Conservation (phyloP, 352 stramenopile species). For the Pythium biforme region DNA sequence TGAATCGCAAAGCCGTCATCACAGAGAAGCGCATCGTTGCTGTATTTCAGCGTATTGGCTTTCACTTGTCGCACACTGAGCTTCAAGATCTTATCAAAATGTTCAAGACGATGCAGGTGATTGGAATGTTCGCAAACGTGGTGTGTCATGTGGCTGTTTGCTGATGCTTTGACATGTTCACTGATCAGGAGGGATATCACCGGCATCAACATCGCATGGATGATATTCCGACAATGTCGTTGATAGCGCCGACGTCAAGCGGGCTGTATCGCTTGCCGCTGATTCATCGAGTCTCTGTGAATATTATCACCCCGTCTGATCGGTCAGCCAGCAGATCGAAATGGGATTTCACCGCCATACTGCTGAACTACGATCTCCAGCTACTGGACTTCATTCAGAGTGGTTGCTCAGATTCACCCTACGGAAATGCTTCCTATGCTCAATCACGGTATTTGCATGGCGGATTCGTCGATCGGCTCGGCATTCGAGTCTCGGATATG, state of each 20-base stretch:
- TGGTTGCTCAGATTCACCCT: conserved; percentile 35
- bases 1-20: conserved; percentile 59
- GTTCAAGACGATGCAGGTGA: conserved; percentile 53
- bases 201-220: conserved; percentile 54
- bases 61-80: conserved; percentile 51
- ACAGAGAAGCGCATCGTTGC: conserved; percentile 54
- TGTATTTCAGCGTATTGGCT: conserved; percentile 55
- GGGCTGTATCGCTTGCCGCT: conserved; percentile 52
- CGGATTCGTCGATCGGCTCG: conserved; percentile 50
- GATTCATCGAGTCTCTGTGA: conserved; percentile 42
- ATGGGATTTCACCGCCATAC: conserved; percentile 54
- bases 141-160: too few species aligned
- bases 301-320: conserved; percentile 38
- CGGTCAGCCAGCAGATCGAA: conserved; percentile 22
- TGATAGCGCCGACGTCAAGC: conserved; percentile 37
- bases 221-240: conserved; percentile 57
- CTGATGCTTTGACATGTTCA: not conserved
- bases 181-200: conserved; percentile 48
- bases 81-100: conserved; percentile 43
- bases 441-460: conserved; percentile 49
- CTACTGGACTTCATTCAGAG: conserved; percentile 65
- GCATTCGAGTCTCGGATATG: conserved; percentile 35
- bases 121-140: not conserved
- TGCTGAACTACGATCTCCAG: conserved; percentile 63
- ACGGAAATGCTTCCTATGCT: conserved; percentile 33